A percentile compares a stretch with the other conserved stretches of the same genome.
These are phyloP conservation scores for Noccaea caerulescens DNA, from an alignment of 345 rosid species.

Conservation along the genomic window DNA sequence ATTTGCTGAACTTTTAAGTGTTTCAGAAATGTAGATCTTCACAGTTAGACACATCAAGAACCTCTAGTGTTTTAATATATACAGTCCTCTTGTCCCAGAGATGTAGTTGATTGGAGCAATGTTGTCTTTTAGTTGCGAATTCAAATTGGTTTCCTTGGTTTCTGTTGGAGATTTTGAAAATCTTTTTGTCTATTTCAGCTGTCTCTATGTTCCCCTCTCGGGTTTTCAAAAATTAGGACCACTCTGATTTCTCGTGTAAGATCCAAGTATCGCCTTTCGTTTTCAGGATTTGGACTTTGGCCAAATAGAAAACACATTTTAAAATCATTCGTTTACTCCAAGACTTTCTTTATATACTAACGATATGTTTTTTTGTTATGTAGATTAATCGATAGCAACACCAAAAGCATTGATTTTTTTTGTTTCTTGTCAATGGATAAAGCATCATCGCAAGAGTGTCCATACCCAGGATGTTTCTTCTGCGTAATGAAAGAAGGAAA, in stretches of 20 bases:
- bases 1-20: slow-evolving; percentile 5
- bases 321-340: slow-evolving; percentile 3
- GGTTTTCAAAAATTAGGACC: slow-evolving; percentile 28
- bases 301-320: slow-evolving; percentile 5
- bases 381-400: slow-evolving; percentile 27
- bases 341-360: neutral
- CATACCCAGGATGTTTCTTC: slow-evolving; percentile 98
- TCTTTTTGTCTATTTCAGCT: slow-evolving; percentile 10
- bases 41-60: slow-evolving; percentile 1
- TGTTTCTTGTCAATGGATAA: slow-evolving; percentile 59
- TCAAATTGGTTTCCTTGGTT: neutral
- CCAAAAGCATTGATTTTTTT: slow-evolving; percentile 1
- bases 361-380: slow-evolving; percentile 18
- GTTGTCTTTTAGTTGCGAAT: slow-evolving; percentile 21
- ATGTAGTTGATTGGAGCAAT: slow-evolving; percentile 34
- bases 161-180: slow-evolving; percentile 5
- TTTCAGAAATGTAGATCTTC: slow-evolving; percentile 47
- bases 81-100: slow-evolving; percentile 18
- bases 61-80: slow-evolving; percentile 17
- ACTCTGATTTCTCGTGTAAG: slow-evolving; percentile 28
- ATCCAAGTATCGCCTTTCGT: slow-evolving; percentile 42
- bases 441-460: slow-evolving; percentile 81
- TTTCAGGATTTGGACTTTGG: slow-evolving; percentile 40
- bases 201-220: slow-evolving; percentile 36
- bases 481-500: slow-evolving; percentile 99